A percentile compares a stretch with the other conserved stretches of the same genome.
phyloP scores from a whole-genome alignment of 2,329 filamentous ascomycete species.

The Scleromitrula shiraiana region DNA sequence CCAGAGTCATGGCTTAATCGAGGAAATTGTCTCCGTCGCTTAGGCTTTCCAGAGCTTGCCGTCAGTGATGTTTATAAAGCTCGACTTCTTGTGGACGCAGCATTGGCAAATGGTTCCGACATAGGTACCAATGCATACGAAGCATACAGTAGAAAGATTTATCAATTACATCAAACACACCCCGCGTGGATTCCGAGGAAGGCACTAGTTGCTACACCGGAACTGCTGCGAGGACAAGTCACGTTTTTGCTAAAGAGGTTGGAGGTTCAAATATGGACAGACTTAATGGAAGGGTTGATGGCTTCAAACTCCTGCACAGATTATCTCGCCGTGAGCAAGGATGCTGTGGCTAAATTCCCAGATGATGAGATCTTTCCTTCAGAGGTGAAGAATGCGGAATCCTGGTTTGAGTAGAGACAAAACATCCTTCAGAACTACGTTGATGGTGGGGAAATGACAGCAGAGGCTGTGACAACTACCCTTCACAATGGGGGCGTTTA shows the following conservation, averaged over 20 bases:
- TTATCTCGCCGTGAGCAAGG: constrained; percentile 19
- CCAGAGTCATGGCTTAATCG: constrained; percentile 24
- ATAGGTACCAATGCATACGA: constrained; percentile 25
- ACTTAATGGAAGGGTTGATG: constrained; percentile 25
- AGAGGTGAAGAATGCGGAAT: constrained; percentile 21
- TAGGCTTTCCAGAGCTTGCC: constrained; percentile 28
- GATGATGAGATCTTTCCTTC: constrained; percentile 22
- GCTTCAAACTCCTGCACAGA: constrained; percentile 24
- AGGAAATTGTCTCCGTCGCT: constrained; percentile 20
- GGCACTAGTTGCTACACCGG: constrained; percentile 17
- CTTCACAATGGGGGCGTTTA: constrained; percentile 22
- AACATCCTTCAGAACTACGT: constrained; percentile 15
- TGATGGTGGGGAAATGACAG: constrained; percentile 16
- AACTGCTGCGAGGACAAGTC: constrained; percentile 15
- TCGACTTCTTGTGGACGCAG: constrained; percentile 25
- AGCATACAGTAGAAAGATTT: constrained; percentile 20
- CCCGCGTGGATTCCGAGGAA: constrained; percentile 20
- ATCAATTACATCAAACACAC: constrained; percentile 20
- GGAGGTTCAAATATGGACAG: constrained; percentile 25
- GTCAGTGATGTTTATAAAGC: constrained; percentile 29
- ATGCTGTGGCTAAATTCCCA: constrained; percentile 22
- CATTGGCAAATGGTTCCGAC: constrained; percentile 10
- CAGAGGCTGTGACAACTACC: constrained; percentile 9
- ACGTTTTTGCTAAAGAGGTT: constrained; percentile 19
- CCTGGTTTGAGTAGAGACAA: constrained; percentile 19